Evolutionary conservation across 2,329 filamentous ascomycete genomes (phyloP).

Genomic region (Drechslerella dactyloides): DNA sequence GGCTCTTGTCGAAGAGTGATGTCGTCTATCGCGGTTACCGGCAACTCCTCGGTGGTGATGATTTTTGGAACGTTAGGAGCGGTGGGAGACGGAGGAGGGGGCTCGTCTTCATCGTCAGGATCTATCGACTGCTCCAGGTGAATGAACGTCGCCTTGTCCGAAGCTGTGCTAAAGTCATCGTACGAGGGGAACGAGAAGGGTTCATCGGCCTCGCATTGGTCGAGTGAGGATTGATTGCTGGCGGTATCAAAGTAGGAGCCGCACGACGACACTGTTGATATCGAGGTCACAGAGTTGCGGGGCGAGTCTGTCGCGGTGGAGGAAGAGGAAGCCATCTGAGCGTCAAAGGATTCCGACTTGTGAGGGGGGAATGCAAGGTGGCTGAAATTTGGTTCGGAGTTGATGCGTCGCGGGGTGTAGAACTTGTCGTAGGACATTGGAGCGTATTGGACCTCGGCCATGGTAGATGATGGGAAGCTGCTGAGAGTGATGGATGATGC

Average conservation of each 20-base stretch:
- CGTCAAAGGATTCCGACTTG: conserved; percentile 36
- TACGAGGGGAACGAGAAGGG: conserved; percentile 46
- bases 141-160: conserved; percentile 43
- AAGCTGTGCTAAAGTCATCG: conserved; percentile 41
- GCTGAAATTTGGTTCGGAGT: conserved; percentile 48
- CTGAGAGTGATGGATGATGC: not conserved
- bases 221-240: conserved; percentile 49
- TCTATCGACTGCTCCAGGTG: conserved; percentile 48
- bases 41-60: conserved; percentile 32
- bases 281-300: conserved; percentile 46
- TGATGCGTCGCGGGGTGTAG: conserved; percentile 41
- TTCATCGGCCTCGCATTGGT: conserved; percentile 42
- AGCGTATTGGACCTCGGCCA: conserved; percentile 49
- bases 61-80: conserved; percentile 24
- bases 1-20: conserved; percentile 54
- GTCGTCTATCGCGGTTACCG: conserved; percentile 52
- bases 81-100: conserved; percentile 29
- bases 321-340: conserved; percentile 42
- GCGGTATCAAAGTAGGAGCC: conserved; percentile 48
- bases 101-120: conserved; percentile 30
- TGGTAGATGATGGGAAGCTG: conserved; percentile 12
- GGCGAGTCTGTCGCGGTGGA: conserved; percentile 44
- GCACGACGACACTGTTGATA: conserved; percentile 48
- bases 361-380: conserved; percentile 35
- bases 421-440: conserved; percentile 50